Conservation (phyloP, 495 filamentous ascomycete genomes). For the Filosporella fistucella region DNA sequence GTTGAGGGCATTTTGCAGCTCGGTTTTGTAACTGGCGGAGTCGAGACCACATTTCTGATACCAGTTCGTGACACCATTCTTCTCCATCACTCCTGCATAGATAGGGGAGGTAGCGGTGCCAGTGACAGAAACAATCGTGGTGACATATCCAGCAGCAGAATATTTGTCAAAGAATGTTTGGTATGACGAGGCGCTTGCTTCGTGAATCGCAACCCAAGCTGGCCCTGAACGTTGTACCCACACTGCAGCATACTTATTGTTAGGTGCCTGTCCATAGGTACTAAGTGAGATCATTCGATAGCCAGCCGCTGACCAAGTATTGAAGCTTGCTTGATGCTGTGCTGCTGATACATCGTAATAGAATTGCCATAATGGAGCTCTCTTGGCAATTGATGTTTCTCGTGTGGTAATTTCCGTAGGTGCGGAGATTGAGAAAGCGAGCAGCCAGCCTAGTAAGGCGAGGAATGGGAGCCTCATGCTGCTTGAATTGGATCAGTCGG, state of each 20-base stretch:
- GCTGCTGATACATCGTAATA: slow-evolving; percentile 7
- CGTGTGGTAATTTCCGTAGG: neutral
- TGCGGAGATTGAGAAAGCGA: neutral
- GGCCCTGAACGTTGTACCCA: slow-evolving; percentile 6
- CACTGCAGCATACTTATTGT: slow-evolving; percentile 6
- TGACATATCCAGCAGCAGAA: neutral
- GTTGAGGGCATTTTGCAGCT: neutral
- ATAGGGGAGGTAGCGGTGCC: slow-evolving; percentile 1
- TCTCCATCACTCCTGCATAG: slow-evolving; percentile 9
- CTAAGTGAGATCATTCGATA: slow-evolving; percentile 18
- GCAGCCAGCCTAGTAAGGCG: neutral
- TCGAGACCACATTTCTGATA: slow-evolving; percentile 7
- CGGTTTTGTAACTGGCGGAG: neutral
- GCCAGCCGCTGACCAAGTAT: slow-evolving; percentile 6
- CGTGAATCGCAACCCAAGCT: slow-evolving; percentile 3
- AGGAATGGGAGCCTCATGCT: slow-evolving; percentile 2
- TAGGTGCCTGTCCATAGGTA: slow-evolving; percentile 10
- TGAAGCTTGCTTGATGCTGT: slow-evolving; percentile 7
- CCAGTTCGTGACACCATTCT: slow-evolving; percentile 10
- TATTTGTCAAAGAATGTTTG: slow-evolving; percentile 7
- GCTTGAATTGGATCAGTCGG: too few relatives aligned
- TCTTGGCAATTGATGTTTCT: neutral
- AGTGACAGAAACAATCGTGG: slow-evolving; percentile 2
- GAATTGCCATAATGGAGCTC: slow-evolving; percentile 4
- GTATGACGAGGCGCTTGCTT: neutral